A percentile compares a stretch with the other conserved stretches of the same genome.
Conservation (phyloP, 306 rosid genomes). For the Citrullus colocynthis region DNA sequence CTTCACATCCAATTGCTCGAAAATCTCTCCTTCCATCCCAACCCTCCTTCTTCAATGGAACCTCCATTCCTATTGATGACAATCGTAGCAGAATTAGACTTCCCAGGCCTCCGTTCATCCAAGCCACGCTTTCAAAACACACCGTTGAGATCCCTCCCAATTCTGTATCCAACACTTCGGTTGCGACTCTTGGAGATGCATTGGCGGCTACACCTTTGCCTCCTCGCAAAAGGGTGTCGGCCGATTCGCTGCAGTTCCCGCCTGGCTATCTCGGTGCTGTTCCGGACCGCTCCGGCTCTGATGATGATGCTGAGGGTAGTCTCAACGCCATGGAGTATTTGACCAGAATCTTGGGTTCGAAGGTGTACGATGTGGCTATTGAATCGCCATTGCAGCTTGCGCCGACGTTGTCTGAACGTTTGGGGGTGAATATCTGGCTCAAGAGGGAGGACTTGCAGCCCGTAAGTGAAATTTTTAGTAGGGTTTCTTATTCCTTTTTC, state of each 20-base stretch:
- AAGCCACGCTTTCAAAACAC: conserved; percentile 36
- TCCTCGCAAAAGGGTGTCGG: conserved; percentile 21
- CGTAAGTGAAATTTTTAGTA: conserved; percentile 25
- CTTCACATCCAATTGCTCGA: conserved; percentile 13
- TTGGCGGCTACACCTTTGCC: neutral
- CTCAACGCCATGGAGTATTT: conserved; percentile 48
- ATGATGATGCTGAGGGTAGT: conserved; percentile 8
- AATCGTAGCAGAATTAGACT: neutral
- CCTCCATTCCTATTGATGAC: neutral
- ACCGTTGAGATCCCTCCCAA: conserved; percentile 14
- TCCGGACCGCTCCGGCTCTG: conserved; percentile 25
- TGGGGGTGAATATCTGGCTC: conserved; percentile 67
- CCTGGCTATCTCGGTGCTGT: conserved; percentile 74
- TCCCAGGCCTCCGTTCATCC: conserved; percentile 12
- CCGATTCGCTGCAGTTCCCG: conserved; percentile 50
- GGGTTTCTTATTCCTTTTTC: neutral
- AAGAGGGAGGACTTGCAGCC: conserved; percentile 91
- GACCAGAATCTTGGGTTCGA: conserved; percentile 66
- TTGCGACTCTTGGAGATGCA: conserved; percentile 12
- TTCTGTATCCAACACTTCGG: conserved; percentile 3
- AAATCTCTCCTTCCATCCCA: conserved; percentile 3
- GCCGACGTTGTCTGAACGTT: conserved; percentile 53
- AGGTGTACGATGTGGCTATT: conserved; percentile 72
- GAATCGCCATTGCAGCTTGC: conserved; percentile 78
- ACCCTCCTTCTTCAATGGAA: neutral